phyloP scores from a whole-genome alignment of 495 filamentous ascomycete genomes.

The Trichoderma virens region DNA sequence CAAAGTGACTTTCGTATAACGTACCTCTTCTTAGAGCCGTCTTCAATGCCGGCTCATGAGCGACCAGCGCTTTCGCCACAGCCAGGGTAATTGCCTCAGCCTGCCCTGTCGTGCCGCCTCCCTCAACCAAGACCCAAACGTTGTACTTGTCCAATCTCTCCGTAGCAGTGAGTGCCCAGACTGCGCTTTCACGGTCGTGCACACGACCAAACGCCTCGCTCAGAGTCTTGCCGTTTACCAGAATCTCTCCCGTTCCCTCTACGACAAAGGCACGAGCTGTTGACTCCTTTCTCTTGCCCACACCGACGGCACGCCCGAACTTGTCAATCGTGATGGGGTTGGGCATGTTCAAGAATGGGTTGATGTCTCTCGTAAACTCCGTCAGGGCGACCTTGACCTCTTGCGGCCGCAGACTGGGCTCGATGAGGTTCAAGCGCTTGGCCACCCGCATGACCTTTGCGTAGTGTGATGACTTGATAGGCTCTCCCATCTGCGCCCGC shows the following conservation, averaged over 20 bases:
- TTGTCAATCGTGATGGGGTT: slow-evolving; percentile 56
- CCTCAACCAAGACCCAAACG: slow-evolving; percentile 74
- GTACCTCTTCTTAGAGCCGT: slow-evolving; percentile 80
- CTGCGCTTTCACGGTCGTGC: slow-evolving; percentile 89
- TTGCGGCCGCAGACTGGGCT: slow-evolving; percentile 65
- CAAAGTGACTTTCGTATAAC: background rate
- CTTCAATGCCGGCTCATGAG: slow-evolving; percentile 88
- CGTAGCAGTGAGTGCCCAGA: slow-evolving; percentile 82
- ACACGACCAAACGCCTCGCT: slow-evolving; percentile 72
- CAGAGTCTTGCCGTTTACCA: slow-evolving; percentile 81
- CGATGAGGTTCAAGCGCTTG: slow-evolving; percentile 76
- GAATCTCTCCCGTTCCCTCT: slow-evolving; percentile 81
- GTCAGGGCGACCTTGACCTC: slow-evolving; percentile 57
- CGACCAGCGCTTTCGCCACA: slow-evolving; percentile 77
- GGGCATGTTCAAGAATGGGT: slow-evolving; percentile 55
- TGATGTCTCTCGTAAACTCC: slow-evolving; percentile 65
- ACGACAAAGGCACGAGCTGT: slow-evolving; percentile 78
- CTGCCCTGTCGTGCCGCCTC: slow-evolving; percentile 89
- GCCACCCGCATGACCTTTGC: slow-evolving; percentile 64
- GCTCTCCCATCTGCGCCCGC: slow-evolving; percentile 64
- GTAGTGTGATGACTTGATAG: slow-evolving; percentile 72
- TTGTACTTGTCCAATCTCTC: slow-evolving; percentile 93
- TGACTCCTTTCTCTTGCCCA: slow-evolving; percentile 79
- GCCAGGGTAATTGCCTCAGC: slow-evolving; percentile 92
- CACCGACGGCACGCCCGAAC: slow-evolving; percentile 65